Evolutionary conservation across 1,139 yeast species (phyloP).

Genomic region (Scheffersomyces lignicola): DNA sequence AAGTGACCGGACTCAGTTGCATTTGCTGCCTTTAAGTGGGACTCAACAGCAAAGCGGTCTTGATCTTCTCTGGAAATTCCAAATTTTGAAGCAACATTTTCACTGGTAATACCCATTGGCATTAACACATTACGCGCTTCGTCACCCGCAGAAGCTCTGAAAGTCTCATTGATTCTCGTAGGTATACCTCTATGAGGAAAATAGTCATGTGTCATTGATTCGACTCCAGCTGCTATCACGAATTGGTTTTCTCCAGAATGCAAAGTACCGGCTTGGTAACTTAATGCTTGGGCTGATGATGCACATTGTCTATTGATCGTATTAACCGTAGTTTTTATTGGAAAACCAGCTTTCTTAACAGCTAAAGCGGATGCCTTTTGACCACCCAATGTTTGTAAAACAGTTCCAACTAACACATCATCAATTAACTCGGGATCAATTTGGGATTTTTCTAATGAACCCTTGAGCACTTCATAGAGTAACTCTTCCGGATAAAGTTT

Average conservation of each 20-base stretch:
- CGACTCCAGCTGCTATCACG: slow-evolving; percentile 47
- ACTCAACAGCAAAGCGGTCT: slow-evolving; percentile 37
- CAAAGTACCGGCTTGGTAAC: slow-evolving; percentile 33
- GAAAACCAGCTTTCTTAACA: slow-evolving; percentile 35
- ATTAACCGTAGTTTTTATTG: slow-evolving; percentile 35
- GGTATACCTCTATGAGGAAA: slow-evolving; percentile 42
- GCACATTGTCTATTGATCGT: slow-evolving; percentile 46
- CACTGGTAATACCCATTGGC: slow-evolving; percentile 72
- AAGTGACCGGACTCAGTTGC: slow-evolving; percentile 38
- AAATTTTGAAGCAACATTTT: slow-evolving; percentile 40
- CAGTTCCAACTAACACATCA: slow-evolving; percentile 81
- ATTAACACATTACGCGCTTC: slow-evolving; percentile 25
- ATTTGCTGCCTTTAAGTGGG: slow-evolving; percentile 35
- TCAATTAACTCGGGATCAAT: slow-evolving; percentile 48
- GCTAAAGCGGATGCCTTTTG: slow-evolving; percentile 85
- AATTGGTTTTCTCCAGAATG: slow-evolving; percentile 30
- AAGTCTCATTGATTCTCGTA: slow-evolving; percentile 21
- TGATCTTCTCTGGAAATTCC: slow-evolving; percentile 63
- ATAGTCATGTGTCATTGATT: slow-evolving; percentile 43
- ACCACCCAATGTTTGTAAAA: slow-evolving; percentile 80
- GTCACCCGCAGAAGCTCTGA: slow-evolving; percentile 16
- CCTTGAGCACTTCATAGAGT: slow-evolving; percentile 28
- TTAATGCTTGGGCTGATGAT: slow-evolving; percentile 40
- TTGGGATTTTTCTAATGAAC: slow-evolving; percentile 25
- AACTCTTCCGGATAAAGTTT: slow-evolving; percentile 37